phyloP scores from a whole-genome alignment of 805 yeast genomes.

The Cyberlindnera euphorbiiphila region DNA sequence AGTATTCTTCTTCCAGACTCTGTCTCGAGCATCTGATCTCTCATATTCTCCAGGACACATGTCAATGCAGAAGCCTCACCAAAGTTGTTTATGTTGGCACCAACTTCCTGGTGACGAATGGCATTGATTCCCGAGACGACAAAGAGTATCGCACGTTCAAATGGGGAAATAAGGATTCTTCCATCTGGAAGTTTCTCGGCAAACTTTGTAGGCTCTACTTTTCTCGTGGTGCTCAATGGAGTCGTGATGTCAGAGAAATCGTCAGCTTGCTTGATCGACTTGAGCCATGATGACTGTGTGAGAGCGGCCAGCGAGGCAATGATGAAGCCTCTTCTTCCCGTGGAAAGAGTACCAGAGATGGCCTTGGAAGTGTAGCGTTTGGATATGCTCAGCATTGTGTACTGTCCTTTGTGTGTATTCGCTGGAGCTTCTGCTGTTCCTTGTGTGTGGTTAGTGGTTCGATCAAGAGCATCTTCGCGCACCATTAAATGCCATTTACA shows the following conservation, averaged over 20 bases:
- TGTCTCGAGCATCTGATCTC: conserved; percentile 72
- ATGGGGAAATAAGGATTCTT: conserved; percentile 66
- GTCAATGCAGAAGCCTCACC: conserved; percentile 90
- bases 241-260: conserved; percentile 41
- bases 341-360: background rate
- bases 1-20: conserved; percentile 73
- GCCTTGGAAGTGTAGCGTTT: no score
- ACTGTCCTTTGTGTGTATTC: no score
- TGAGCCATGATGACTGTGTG: conserved; percentile 28
- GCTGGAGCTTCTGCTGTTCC: no score
- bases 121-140: conserved; percentile 77
- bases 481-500: background rate
- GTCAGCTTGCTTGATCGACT: conserved; percentile 53
- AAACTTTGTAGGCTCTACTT: conserved; percentile 3
- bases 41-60: conserved; percentile 55
- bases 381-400: no score
- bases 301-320: conserved; percentile 21
- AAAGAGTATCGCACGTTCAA: conserved; percentile 64
- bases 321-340: conserved; percentile 11
- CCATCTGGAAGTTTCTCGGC: conserved; percentile 53
- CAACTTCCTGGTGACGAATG: conserved; percentile 68
- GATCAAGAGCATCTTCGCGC: no score
- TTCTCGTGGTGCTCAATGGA: background rate
- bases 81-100: conserved; percentile 70
- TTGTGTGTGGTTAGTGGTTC: background rate